These are phyloP conservation scores for Magnusiomyces ingens DNA, from an alignment of 1,139 yeast genomes.

Conservation along the genomic window DNA sequence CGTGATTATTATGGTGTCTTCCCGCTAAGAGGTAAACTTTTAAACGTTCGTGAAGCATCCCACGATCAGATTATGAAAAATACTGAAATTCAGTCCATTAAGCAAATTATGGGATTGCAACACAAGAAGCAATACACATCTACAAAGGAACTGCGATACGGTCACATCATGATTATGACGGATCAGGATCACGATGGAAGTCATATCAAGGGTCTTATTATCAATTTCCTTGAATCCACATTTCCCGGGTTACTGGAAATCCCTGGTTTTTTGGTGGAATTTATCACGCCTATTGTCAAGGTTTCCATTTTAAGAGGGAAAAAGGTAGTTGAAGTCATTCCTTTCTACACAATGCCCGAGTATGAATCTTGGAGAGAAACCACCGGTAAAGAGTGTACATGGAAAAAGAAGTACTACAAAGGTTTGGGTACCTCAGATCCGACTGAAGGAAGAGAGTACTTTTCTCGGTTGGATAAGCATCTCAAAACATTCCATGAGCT, in stretches of 20 bases:
- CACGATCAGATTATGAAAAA: conserved; percentile 90
- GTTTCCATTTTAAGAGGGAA: conserved; percentile 72
- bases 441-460: conserved; percentile 82
- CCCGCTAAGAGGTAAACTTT: conserved; percentile 89
- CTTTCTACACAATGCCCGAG: conserved; percentile 95
- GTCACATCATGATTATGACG: conserved; percentile 98
- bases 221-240: conserved; percentile 86
- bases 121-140: conserved; percentile 81
- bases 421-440: conserved; percentile 95
- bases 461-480: conserved; percentile 78
- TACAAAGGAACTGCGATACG: conserved; percentile 74
- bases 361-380: conserved; percentile 89
- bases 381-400: conserved; percentile 67
- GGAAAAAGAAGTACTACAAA: conserved; percentile 94
- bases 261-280: conserved; percentile 89
- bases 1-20: conserved; percentile 93
- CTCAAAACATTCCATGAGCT: conserved; percentile 79
- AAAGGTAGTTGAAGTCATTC: conserved; percentile 45
- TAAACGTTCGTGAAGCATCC: conserved; percentile 94
- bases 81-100: conserved; percentile 89
- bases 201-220: conserved; percentile 92
- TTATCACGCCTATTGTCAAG: conserved; percentile 94
- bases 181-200: conserved; percentile 99
- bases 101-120: conserved; percentile 92
- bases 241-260: conserved; percentile 89